A percentile compares a stretch with the other conserved stretches of the same genome.
These are phyloP conservation scores for Arthrobotrys musiformis DNA, from an alignment of 2,329 filamentous ascomycete species.

Conservation along the genomic window DNA sequence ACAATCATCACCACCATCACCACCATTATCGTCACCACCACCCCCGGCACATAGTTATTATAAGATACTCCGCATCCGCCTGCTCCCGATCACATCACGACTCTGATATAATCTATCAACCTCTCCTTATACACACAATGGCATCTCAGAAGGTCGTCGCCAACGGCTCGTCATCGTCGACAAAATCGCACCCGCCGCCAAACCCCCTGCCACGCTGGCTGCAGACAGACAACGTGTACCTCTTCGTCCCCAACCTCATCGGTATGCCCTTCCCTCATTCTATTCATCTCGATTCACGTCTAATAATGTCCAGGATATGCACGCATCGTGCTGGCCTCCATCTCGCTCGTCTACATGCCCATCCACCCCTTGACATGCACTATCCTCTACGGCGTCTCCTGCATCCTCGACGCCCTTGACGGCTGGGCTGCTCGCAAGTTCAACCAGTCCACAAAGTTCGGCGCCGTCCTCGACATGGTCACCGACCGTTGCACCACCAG, in stretches of 20 bases:
- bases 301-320: constrained; percentile 78
- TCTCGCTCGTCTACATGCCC: constrained; percentile 98
- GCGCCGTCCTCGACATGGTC: constrained; percentile 98
- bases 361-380: constrained; percentile 96
- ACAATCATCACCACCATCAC: neutral
- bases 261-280: neutral
- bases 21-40: neutral
- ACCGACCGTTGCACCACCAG: constrained; percentile 97
- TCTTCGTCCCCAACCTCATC: constrained; percentile 79
- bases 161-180: constrained; percentile 63
- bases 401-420: constrained; percentile 93
- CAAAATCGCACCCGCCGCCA: constrained; percentile 60
- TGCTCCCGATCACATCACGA: constrained; percentile 20
- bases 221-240: constrained; percentile 77
- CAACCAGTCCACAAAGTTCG: constrained; percentile 93
- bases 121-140: constrained; percentile 8
- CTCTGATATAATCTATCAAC: neutral
- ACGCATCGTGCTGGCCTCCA: constrained; percentile 82
- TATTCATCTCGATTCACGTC: neutral
- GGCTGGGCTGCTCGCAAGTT: constrained; percentile 88
- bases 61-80: constrained; percentile 34
- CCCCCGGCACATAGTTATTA: constrained; percentile 1
- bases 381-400: constrained; percentile 89
- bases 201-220: constrained; percentile 60
- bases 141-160: constrained; percentile 44